phyloP scores from a whole-genome alignment of 805 yeast genomes.

The Kuraishia piskuri region DNA sequence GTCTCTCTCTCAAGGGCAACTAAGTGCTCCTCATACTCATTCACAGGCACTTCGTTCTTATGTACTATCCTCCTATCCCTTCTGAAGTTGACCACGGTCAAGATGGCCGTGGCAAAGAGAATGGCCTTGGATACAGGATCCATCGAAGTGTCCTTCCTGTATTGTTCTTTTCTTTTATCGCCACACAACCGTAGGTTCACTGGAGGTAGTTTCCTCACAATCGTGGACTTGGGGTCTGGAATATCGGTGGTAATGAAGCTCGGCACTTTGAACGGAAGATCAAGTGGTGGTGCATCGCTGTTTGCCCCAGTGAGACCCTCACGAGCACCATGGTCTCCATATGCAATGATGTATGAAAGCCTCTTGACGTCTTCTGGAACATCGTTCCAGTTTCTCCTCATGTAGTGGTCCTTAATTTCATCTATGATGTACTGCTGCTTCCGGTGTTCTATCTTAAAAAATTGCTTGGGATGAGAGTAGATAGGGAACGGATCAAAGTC shows the following conservation, averaged over 20 bases:
- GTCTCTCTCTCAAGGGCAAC: constrained; percentile 11
- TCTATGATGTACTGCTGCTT: constrained; percentile 52
- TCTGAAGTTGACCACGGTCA: constrained; percentile 42
- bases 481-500: constrained; percentile 25
- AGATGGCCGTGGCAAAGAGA: constrained; percentile 36
- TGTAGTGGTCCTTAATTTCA: constrained; percentile 30
- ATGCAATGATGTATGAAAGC: constrained; percentile 52
- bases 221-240: constrained; percentile 19
- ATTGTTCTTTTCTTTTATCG: constrained; percentile 30
- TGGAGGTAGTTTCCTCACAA: constrained; percentile 24
- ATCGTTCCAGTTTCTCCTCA: constrained; percentile 47
- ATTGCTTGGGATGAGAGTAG: constrained; percentile 20
- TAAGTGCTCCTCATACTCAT: constrained; percentile 12
- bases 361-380: constrained; percentile 41
- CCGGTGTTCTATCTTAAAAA: constrained; percentile 29
- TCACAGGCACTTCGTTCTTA: constrained; percentile 21
- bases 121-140: constrained; percentile 52
- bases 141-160: constrained; percentile 40
- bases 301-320: constrained; percentile 40
- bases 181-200: constrained; percentile 29
- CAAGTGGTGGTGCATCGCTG: constrained; percentile 42
- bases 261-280: constrained; percentile 48
- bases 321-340: constrained; percentile 68
- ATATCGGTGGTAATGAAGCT: constrained; percentile 17
- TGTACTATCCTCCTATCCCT: constrained; percentile 36